phyloP scores from a whole-genome alignment of 148 eudicot species.

The Cornus kousa region DNA sequence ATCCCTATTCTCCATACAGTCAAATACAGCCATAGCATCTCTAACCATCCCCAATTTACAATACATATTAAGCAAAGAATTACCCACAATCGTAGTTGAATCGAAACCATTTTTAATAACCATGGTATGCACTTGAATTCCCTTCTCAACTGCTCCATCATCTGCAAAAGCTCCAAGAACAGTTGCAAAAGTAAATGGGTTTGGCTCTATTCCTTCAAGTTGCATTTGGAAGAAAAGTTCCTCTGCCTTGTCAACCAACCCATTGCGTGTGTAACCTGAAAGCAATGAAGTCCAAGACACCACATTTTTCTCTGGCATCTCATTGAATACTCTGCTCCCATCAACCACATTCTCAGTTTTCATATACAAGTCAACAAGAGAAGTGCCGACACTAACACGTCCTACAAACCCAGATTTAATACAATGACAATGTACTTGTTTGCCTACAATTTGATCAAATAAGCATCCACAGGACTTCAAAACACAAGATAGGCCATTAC shows the following conservation, averaged over 20 bases:
- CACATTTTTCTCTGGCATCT: slow-evolving; percentile 38
- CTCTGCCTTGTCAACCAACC: slow-evolving; percentile 46
- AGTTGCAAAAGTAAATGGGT: slow-evolving; percentile 78
- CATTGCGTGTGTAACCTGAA: slow-evolving; percentile 57
- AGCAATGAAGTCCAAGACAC: slow-evolving; percentile 94
- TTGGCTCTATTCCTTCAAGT: slow-evolving; percentile 53
- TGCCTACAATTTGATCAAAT: slow-evolving; percentile 40
- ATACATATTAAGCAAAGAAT: slow-evolving; percentile 78
- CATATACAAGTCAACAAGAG: slow-evolving; percentile 83
- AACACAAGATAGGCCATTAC: slow-evolving; percentile 70
- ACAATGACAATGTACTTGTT: slow-evolving; percentile 65
- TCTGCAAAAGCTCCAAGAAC: slow-evolving; percentile 67
- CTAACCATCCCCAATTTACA: slow-evolving; percentile 58
- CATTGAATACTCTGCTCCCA: slow-evolving; percentile 47
- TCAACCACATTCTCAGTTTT: slow-evolving; percentile 52
- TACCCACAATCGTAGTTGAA: slow-evolving; percentile 53
- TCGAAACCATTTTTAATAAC: slow-evolving; percentile 68
- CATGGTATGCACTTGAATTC: slow-evolving; percentile 61
- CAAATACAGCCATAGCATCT: slow-evolving; percentile 59
- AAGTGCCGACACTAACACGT: slow-evolving; percentile 87
- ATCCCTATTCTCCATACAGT: slow-evolving; percentile 44
- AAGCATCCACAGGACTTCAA: slow-evolving; percentile 67
- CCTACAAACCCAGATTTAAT: slow-evolving; percentile 56
- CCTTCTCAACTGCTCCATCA: slow-evolving; percentile 47
- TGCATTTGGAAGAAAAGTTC: slow-evolving; percentile 52